Percentiles rank a stretch among this genome's conserved stretches.
phyloP scores from a whole-genome alignment of 2,329 filamentous ascomycete genomes.

The Diaporthe caulivora region DNA sequence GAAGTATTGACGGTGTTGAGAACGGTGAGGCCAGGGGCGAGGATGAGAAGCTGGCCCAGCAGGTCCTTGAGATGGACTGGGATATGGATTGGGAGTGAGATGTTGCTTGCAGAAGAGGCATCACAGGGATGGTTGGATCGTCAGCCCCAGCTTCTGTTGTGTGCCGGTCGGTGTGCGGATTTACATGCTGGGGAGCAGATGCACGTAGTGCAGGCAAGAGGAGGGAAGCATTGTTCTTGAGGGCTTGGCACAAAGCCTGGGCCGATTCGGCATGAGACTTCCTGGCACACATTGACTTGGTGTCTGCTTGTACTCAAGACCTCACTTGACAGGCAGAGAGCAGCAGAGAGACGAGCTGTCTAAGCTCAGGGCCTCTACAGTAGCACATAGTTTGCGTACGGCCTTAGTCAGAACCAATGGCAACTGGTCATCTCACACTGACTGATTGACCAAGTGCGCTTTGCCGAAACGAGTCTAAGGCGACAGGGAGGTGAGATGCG shows the following conservation, averaged over 20 bases:
- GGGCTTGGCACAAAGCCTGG: background rate
- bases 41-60: background rate
- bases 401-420: constrained; percentile 21
- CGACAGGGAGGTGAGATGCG: constrained; percentile 1
- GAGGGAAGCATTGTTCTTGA: background rate
- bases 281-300: background rate
- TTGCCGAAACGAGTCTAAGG: constrained; percentile 2
- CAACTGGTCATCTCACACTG: background rate
- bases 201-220: background rate
- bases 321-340: background rate
- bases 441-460: background rate
- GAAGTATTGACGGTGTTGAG: background rate
- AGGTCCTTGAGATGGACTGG: constrained; percentile 21
- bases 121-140: background rate
- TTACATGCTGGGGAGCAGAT: background rate
- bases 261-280: background rate
- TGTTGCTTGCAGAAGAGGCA: background rate
- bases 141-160: no score
- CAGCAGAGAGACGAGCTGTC: no score
- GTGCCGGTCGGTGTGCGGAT: background rate
- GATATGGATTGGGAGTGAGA: constrained; percentile 13
- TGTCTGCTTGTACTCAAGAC: background rate
- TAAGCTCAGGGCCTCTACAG: background rate
- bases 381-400: background rate
- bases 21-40: background rate